Percentiles rank a stretch among this genome's conserved stretches.
These are phyloP conservation scores for Tulasnella sp. DNA, from an alignment of 768 basidiomycete genomes.

Conservation along the genomic window DNA sequence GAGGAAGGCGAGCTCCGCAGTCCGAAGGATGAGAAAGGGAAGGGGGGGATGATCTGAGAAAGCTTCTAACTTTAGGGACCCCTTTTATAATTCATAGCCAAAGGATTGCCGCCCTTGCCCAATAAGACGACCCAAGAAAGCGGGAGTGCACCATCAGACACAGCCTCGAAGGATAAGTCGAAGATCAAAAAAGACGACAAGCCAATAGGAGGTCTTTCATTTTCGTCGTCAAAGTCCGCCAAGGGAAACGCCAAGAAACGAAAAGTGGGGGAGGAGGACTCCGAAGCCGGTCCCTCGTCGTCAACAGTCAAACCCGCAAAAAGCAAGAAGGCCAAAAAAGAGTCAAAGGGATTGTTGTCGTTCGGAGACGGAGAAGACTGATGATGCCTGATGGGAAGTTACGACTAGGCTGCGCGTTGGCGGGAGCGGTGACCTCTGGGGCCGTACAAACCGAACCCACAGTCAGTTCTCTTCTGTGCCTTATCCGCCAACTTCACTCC, in stretches of 20 bases:
- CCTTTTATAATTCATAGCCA: conserved; percentile 13
- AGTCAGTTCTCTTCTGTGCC: not conserved
- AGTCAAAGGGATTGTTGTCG: conserved; percentile 27
- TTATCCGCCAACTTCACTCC: not conserved
- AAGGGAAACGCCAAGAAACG: conserved; percentile 20
- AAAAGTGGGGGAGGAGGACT: conserved; percentile 18
- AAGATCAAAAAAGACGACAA: not conserved
- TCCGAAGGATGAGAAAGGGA: not conserved
- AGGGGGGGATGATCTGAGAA: not conserved
- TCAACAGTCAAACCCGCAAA: conserved; percentile 13
- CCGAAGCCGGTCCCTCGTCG: not conserved
- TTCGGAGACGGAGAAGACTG: conserved; percentile 26
- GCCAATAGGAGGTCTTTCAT: conserved; percentile 4
- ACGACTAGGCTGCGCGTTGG: not conserved
- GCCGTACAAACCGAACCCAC: not conserved
- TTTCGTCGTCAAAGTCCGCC: conserved; percentile 15
- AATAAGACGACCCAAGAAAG: not conserved
- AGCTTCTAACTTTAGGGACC: not conserved
- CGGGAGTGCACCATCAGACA: conserved; percentile 7
- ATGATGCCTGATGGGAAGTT: not conserved
- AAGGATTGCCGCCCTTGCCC: conserved; percentile 18
- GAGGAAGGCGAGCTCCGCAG: not conserved
- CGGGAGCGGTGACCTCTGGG: not conserved
- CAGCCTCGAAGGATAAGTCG: conserved; percentile 2
- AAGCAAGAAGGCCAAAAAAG: conserved; percentile 27